Evolutionary conservation across 202 grass and related monocot species (phyloP), one percentile per base, ranked within the genome.

Genomic region (Brachypodium distachyon): DNA sequence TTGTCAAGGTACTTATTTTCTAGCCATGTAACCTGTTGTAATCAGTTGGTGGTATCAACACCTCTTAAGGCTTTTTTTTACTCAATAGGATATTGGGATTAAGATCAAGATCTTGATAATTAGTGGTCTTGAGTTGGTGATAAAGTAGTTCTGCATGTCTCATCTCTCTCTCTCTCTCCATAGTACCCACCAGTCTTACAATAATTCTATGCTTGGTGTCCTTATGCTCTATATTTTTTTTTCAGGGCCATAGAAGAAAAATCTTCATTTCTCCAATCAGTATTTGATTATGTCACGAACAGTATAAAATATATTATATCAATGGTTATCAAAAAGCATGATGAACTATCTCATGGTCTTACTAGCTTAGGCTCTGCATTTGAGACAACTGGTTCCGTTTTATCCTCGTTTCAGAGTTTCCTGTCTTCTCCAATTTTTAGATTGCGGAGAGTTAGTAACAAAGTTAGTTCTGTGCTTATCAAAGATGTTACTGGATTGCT

Each of bases 371-470:
- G 65, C 26, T 84, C 84, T 61, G 59, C 61, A 74, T 67, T 91
- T 57, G 91, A 94, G 61, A 66, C 94, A 80, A 72, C 39, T 46
- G 81, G 86, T 53, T 85, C 79, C 34, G 31, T 42, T 81, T 79
- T 89, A 58, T 83, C 79, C 21, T 89, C 94, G 29, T 81, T 97
- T 56, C 72, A 68, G 71, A 94, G 81, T 62, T 72, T 97, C 28
- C 61, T 92, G 21, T 85, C 75, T 52, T 87, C 91, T 82, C 91
- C 88, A 77, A 62, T 94, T 67, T 94, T 94, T 87, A 76, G 33
- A 77, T 32, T 86, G 43, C 63, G 41, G 59, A 88, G 65, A 80
- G 76, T 64, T 61, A 71, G 85, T 77, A 75, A 77, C 41, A 11
- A 29, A 77, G 69, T 64, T 67, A 70, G 77, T 80, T 87, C 59